These are phyloP conservation scores for Triadica sebifera DNA, from an alignment of 345 rosid genomes.

Conservation along the genomic window DNA sequence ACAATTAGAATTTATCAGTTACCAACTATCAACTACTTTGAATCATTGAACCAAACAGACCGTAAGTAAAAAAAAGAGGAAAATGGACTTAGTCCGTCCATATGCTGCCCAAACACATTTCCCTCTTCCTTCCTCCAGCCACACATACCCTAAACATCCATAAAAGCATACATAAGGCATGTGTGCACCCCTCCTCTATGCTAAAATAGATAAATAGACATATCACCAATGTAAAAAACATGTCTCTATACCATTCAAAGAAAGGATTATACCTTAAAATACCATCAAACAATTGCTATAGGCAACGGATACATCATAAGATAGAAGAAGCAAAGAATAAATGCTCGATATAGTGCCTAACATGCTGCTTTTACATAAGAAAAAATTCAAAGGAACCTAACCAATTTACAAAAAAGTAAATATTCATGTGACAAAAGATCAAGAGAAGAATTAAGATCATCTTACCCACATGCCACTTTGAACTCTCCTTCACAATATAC, in stretches of 20 bases:
- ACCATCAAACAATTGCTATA: neutral
- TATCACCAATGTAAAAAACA: neutral
- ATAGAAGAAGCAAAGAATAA: neutral
- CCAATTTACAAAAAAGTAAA: neutral
- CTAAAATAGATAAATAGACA: neutral
- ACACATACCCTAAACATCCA: too few relatives aligned
- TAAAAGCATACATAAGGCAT: too few relatives aligned
- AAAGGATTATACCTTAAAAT: too few relatives aligned
- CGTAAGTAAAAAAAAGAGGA: too few relatives aligned
- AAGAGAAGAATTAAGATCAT: constrained; percentile 16
- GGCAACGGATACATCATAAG: neutral
- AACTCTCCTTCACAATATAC: constrained; percentile 99
- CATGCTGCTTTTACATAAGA: neutral
- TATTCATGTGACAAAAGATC: neutral
- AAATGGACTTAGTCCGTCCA: too few relatives aligned
- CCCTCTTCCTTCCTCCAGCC: too few relatives aligned
- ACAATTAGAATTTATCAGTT: too few relatives aligned
- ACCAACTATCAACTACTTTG: too few relatives aligned
- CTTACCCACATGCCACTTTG: constrained; percentile 89
- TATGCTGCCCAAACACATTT: too few relatives aligned
- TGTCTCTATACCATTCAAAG: neutral
- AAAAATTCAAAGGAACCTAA: neutral
- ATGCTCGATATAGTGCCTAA: neutral
- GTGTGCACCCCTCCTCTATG: too few relatives aligned
- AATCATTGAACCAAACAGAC: too few relatives aligned